Evolutionary conservation across 352 stramenopile genomes (phyloP), one percentile per base, ranked within the genome.

Genomic region (Hyaloperonospora brassicae): DNA sequence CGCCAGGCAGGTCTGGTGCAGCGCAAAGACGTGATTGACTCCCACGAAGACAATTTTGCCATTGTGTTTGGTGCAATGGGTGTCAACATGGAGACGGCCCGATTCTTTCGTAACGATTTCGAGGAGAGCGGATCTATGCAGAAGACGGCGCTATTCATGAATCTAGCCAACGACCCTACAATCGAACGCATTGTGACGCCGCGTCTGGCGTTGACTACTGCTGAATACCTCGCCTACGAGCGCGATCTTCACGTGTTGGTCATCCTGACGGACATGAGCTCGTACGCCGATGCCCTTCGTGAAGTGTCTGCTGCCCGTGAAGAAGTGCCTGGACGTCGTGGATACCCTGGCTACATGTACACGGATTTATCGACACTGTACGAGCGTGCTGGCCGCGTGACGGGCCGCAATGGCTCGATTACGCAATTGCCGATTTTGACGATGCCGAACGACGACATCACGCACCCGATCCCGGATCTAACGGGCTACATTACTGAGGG

Each of bases 401-500:
- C 81, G 52, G 97, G 97, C 53, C 90, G 95, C 55, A 99, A 99
- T 64, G 97, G 97, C 35, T 98, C 95, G 44, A 99, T 99, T 71
- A 99, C 97, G 45, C 96, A 99, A 79, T 80, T 99, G 51, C 97
- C 97, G 54, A 99, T 99, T 75, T 75, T 99, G 67, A 99, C 97
- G 43, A 99, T 99, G 96, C 97, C 97, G 57, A 99, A 99, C 86
- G 96, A 98, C 73, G 97, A 99, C 85, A 99, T 99, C 79, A 99
- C 97, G 43, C 97, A 99, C 70, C 97, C 97, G 55, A 99, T 99
- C 86, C 97, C 97, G 57, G 97, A 99, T 92, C 80, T 99, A 53
- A 99, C 97, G 55, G 97, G 97, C 35, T 99, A 99, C 76, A 99
- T 99, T 77, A 99, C 97, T 30, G 97, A 99, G 71, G 97, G 96